phyloP scores from a whole-genome alignment of 441 rosid genomes.

The Erodium chrysanthum region DNA sequence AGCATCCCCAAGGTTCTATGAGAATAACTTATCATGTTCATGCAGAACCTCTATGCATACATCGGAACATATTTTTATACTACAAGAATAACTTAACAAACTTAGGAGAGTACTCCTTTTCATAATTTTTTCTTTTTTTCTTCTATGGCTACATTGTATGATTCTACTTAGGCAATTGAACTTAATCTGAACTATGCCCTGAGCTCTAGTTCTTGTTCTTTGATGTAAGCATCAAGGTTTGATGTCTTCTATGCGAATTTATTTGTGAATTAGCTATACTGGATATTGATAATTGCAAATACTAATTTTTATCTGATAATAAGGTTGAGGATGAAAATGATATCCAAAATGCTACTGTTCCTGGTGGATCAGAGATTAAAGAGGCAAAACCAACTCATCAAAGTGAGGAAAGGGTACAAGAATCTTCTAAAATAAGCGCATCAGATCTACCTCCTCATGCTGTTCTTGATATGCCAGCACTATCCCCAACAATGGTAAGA shows the following conservation, averaged over 20 bases:
- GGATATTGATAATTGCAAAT: not conserved
- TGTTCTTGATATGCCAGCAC: constrained; percentile 89
- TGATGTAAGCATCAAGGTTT: not conserved
- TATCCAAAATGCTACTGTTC: constrained; percentile 40
- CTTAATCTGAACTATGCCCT: not conserved
- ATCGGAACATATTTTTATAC: no score
- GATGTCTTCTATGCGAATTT: not conserved
- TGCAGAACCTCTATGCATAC: no score
- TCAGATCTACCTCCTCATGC: constrained; percentile 71
- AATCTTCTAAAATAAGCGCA: constrained; percentile 30
- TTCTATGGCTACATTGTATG: not conserved
- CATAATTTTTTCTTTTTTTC: not conserved
- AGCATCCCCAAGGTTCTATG: no score
- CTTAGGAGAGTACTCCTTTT: no score
- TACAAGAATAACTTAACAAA: not conserved
- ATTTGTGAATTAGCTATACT: not conserved
- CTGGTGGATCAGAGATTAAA: constrained; percentile 39
- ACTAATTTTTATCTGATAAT: constrained; percentile 26
- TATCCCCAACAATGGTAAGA: constrained; percentile 94
- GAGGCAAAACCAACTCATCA: constrained; percentile 36
- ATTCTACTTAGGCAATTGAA: not conserved
- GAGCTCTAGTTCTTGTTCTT: not conserved
- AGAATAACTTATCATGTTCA: no score
- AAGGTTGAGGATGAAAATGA: constrained; percentile 88
- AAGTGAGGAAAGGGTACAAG: constrained; percentile 33